Evolutionary conservation across 2,329 filamentous ascomycete species (phyloP), one percentile per base, ranked within the genome.

Genomic region (Trichothecium roseum): DNA sequence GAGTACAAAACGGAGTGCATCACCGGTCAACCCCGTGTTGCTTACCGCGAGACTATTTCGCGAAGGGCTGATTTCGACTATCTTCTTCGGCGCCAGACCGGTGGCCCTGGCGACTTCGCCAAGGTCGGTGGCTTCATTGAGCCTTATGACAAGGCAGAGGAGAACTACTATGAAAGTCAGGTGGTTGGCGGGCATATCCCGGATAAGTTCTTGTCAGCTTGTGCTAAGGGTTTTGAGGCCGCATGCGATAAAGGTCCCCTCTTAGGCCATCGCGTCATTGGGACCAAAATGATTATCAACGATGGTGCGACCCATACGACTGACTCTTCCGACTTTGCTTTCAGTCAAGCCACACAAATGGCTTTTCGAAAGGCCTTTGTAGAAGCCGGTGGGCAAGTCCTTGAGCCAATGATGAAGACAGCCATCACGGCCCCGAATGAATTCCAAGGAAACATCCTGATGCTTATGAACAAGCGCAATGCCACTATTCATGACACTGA

Each of bases 371-470:
- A 95, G 64, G 83, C 86, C 14, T 96, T 98, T 66, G 69, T 72
- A 40, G 77, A 84, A 10, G 85, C 81, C 24, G 74, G 78, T 35
- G 88, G 89, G 3, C 75, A 85, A 50, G 80, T 98, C 8, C 76
- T 98, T 26, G 91, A 98, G 62, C 91, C 91, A 5, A 65, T 98
- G 37, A 98, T 98, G 91, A 96, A 95, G 73, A 95, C 87, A 1
- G 88, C 87, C 41, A 87, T 98, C 51, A 94, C 87, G 22, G 88
- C 91, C 1, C 91, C 91, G 32, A 86, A 84, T 52, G 91, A 98
- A 68, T 98, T 96, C 70, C 91, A 98, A 64, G 91, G 91, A 54
- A 88, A 86, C 56, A 83, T 98, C 45, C 84, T 96, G 37, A 88
- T 87, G 51, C 66, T 98, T 34, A 72, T 98, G 66, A 98, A 96